A percentile compares a stretch with the other conserved stretches of the same genome.
These are phyloP conservation scores for Hypoxylon sp. DNA, from an alignment of 2,329 filamentous ascomycete genomes.

Conservation along the genomic window DNA sequence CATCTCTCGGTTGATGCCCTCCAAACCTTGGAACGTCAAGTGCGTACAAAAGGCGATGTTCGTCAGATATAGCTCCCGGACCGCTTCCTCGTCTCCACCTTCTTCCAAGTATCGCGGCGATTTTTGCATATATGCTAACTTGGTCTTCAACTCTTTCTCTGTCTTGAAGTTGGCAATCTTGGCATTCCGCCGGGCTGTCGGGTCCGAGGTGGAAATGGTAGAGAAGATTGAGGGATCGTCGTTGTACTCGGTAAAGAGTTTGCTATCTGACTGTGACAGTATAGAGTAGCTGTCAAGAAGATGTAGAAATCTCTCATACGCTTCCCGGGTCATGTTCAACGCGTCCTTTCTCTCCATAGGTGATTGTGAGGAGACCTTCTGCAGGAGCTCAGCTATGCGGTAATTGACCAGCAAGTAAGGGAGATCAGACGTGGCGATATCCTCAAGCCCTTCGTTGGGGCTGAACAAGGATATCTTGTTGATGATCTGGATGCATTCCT, in stretches of 20 bases:
- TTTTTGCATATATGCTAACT: constrained; percentile 67
- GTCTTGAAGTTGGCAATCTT: constrained; percentile 87
- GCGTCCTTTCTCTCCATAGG: constrained; percentile 66
- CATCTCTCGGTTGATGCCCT: constrained; percentile 83
- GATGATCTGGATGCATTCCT: constrained; percentile 74
- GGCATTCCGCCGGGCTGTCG: constrained; percentile 74
- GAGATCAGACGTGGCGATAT: constrained; percentile 83
- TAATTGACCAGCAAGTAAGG: constrained; percentile 84
- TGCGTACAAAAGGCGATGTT: constrained; percentile 78
- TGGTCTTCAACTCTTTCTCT: constrained; percentile 85
- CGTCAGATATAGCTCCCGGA: constrained; percentile 79
- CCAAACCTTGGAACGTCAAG: constrained; percentile 85
- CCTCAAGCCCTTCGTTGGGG: constrained; percentile 86
- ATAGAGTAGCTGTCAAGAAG: constrained; percentile 81
- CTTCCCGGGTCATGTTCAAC: constrained; percentile 69
- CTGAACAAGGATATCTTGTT: constrained; percentile 83
- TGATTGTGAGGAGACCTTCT: constrained; percentile 66
- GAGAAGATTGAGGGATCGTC: constrained; percentile 78
- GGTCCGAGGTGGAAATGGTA: constrained; percentile 67
- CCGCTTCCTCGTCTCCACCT: constrained; percentile 84
- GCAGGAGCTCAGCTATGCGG: constrained; percentile 79
- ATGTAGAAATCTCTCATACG: constrained; percentile 81
- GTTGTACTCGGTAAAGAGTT: constrained; percentile 75
- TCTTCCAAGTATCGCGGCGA: constrained; percentile 54
- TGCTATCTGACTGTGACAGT: constrained; percentile 68